Conservation (phyloP, 1,139 yeast genomes). For the Pneumocystis murina region DNA sequence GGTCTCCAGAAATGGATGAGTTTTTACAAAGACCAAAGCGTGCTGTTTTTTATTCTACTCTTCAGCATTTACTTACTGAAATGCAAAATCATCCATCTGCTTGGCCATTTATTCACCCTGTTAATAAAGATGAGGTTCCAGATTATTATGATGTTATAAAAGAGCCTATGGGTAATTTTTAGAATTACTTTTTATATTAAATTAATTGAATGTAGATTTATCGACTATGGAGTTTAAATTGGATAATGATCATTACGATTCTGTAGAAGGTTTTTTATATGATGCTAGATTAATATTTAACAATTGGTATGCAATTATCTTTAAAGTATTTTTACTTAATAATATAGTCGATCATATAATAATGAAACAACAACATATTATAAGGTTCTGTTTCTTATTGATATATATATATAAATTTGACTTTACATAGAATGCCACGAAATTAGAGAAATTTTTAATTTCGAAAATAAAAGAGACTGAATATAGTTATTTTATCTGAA, state of each 20-base stretch:
- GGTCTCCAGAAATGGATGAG: slow-evolving; percentile 98
- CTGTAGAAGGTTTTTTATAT: slow-evolving; percentile 80
- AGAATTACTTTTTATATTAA: neutral
- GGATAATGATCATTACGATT: slow-evolving; percentile 80
- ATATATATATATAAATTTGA: neutral
- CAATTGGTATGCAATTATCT: slow-evolving; percentile 31
- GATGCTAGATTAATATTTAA: slow-evolving; percentile 77
- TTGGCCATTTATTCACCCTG: slow-evolving; percentile 97
- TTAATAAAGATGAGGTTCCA: slow-evolving; percentile 82
- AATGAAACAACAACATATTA: slow-evolving; percentile 81
- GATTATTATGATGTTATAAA: slow-evolving; percentile 92
- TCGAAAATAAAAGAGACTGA: slow-evolving; percentile 8
- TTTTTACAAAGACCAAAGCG: slow-evolving; percentile 88
- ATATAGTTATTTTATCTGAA: neutral
- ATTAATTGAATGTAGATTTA: slow-evolving; percentile 34
- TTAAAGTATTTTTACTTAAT: neutral
- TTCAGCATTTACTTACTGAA: slow-evolving; percentile 78
- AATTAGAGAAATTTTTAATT: slow-evolving; percentile 6
- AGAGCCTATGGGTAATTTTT: slow-evolving; percentile 61
- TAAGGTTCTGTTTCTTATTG: slow-evolving; percentile 24
- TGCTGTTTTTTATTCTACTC: slow-evolving; percentile 85
- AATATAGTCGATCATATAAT: slow-evolving; percentile 54
- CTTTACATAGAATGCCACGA: slow-evolving; percentile 6
- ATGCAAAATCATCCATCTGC: slow-evolving; percentile 90
- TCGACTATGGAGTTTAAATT: slow-evolving; percentile 88